Percentiles rank a stretch among this genome's conserved stretches.
phyloP scores from a whole-genome alignment of 2,329 filamentous ascomycete genomes.

The Ophiocordyceps polyrhachis-furcata region DNA sequence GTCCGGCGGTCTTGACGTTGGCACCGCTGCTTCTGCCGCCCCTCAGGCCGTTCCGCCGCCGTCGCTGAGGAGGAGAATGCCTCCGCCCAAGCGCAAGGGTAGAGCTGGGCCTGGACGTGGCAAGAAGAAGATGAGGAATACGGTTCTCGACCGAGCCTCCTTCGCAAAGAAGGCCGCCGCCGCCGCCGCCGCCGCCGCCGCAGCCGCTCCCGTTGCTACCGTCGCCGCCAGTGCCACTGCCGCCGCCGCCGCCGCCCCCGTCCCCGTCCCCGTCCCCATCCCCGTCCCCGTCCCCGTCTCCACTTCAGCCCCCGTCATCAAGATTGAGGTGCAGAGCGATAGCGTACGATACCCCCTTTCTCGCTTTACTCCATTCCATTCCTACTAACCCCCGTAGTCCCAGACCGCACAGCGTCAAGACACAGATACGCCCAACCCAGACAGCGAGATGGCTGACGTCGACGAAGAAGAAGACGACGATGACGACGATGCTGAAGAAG shows the following conservation, averaged over 20 bases:
- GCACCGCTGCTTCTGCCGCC: slow-evolving; percentile 36
- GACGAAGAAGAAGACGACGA: slow-evolving; percentile 26
- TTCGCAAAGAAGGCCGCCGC: slow-evolving; percentile 3
- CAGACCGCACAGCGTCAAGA: slow-evolving; percentile 15
- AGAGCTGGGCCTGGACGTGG: slow-evolving; percentile 61
- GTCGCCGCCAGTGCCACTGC: not conserved
- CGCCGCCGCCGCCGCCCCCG: slow-evolving; percentile 2
- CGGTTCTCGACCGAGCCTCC: slow-evolving; percentile 15
- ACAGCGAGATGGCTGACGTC: slow-evolving; percentile 35
- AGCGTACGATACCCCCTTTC: slow-evolving; percentile 13
- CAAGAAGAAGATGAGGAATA: slow-evolving; percentile 55
- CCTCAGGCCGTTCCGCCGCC: slow-evolving; percentile 20
- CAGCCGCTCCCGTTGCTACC: not conserved
- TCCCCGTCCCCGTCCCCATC: not conserved
- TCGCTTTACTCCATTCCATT: not conserved
- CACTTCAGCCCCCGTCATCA: slow-evolving; percentile 5
- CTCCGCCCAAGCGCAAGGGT: slow-evolving; percentile 62
- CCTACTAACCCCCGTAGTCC: not conserved
- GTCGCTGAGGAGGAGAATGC: slow-evolving; percentile 41
- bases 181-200: slow-evolving; percentile 5
- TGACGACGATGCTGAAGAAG: slow-evolving; percentile 27
- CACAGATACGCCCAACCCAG: slow-evolving; percentile 24
- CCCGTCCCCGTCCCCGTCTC: slow-evolving; percentile 1
- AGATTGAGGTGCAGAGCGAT: slow-evolving; percentile 18
- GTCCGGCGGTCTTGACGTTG: slow-evolving; percentile 33